Evolutionary conservation across 495 filamentous ascomycete species (phyloP), one percentile per base, ranked within the genome.

Genomic region (Talaromyces proteolyticus): DNA sequence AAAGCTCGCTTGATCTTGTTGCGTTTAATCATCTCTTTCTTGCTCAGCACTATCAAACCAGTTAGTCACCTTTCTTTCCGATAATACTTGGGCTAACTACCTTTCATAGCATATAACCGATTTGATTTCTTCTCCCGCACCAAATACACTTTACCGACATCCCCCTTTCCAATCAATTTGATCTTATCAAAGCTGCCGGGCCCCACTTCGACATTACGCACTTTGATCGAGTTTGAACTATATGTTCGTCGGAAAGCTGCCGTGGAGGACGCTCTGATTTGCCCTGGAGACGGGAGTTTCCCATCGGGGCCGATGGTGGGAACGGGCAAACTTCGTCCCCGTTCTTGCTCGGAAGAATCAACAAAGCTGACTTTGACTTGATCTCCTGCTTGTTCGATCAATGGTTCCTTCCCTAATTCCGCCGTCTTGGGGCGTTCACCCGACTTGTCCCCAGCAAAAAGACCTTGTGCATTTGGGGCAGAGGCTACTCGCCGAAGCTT

Each of bases 1-100:
- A 98, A 73, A 42, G 93, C 93, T 56, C 93, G 84, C 76, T 98
- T 98, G 76, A 98, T 98, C 79, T 98, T 98, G 70, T 98, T 98
- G 25, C 93, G 85, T 75, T 98, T 98, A 73, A 98, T 98, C 93
- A 98, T 98, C 73, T 98, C 93, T 76, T 96, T 96, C 72, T 98
- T 98, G 77, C 91, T 97, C 70, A 98, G 58, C 8, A 98, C 93
- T 98, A 62, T 63, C 26, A 67, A 63, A 50, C n/a, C 24, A 48
- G 42, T 12, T 22, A 46, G 45, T 16, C 7, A 34, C 55, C 50
- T 61, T 78, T 52, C 80, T 44, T 23, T 44, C n/a, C n/a, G 69
- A 58, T 51, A 39, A 48, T 40, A 26, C 36, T 25, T 43, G 6
- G 19, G 46, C 29, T 45, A 60, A 74, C 56, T 52, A 97, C 93